A percentile compares a stretch with the other conserved stretches of the same genome.
Evolutionary conservation across 768 basidiomycete genomes (phyloP).

Genomic region (Lyophyllum semitale): DNA sequence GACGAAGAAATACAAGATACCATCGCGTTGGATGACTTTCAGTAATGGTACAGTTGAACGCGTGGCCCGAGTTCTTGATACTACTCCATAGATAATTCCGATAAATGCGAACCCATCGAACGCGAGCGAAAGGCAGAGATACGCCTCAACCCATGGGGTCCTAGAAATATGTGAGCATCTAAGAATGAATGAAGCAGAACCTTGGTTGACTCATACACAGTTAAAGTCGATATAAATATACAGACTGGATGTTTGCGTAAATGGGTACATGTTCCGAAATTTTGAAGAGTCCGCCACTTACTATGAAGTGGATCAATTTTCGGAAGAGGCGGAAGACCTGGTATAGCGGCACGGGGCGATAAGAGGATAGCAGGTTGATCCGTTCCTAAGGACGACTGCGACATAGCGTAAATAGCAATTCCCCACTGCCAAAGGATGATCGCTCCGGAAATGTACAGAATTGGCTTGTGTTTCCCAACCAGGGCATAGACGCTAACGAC

Average conservation of each 20-base stretch:
- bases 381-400: not conserved
- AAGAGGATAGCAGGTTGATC: not conserved
- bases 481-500: conserved; percentile 5
- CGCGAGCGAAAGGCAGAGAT: conserved; percentile 16
- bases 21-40: conserved; percentile 17
- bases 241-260: not conserved
- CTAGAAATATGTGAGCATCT: not conserved
- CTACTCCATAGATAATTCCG: conserved; percentile 7
- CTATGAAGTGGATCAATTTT: not conserved
- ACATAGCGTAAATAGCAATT: conserved; percentile 5
- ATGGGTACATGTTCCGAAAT: not conserved
- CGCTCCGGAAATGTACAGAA: not conserved
- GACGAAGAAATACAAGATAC: conserved; percentile 19
- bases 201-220: not conserved
- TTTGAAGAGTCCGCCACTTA: not conserved
- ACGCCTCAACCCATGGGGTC: conserved; percentile 8
- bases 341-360: not conserved
- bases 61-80: not conserved
- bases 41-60: not conserved
- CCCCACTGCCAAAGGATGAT: conserved; percentile 6
- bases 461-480: not conserved
- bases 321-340: not conserved
- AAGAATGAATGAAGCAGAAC: not conserved
- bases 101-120: conserved; percentile 20
- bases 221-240: not conserved